These are phyloP conservation scores for Mucor circinelloides DNA, from an alignment of 371 early-diverging fungal species.

Conservation along the genomic window DNA sequence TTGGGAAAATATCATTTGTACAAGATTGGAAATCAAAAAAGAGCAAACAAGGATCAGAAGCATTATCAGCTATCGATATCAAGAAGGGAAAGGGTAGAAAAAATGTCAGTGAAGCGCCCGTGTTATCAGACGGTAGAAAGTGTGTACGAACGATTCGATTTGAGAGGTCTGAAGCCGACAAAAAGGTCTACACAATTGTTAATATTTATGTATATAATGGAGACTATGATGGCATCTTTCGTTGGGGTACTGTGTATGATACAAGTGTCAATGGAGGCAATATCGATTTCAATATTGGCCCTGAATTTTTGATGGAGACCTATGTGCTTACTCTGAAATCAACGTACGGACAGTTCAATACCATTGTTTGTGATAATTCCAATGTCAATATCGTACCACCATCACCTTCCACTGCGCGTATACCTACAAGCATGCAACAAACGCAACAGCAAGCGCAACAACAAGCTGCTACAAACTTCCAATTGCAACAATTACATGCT, in stretches of 20 bases:
- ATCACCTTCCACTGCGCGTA: conserved; percentile 47
- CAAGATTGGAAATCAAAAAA: conserved; percentile 64
- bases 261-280: conserved; percentile 62
- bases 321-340: conserved; percentile 59
- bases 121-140: conserved; percentile 54
- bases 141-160: conserved; percentile 63
- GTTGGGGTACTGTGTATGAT: conserved; percentile 60
- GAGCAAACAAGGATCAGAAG: conserved; percentile 44
- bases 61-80: conserved; percentile 54
- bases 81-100: conserved; percentile 58
- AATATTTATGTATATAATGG: conserved; percentile 50
- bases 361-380: conserved; percentile 55
- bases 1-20: conserved; percentile 62
- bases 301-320: conserved; percentile 60
- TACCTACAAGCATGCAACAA: conserved; percentile 32
- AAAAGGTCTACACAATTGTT: conserved; percentile 59
- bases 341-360: conserved; percentile 55
- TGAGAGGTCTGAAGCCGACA: conserved; percentile 53
- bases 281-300: conserved; percentile 59
- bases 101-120: conserved; percentile 31
- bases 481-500: conserved; percentile 44
- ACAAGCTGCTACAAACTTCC: conserved; percentile 31
- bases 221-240: conserved; percentile 59
- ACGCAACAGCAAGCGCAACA: conserved; percentile 19
- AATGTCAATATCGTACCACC: conserved; percentile 51